Percentiles rank a stretch among this genome's conserved stretches.
These are phyloP conservation scores for Cupressus sempervirens DNA, from an alignment of 75 land plant species.

Conservation along the genomic window DNA sequence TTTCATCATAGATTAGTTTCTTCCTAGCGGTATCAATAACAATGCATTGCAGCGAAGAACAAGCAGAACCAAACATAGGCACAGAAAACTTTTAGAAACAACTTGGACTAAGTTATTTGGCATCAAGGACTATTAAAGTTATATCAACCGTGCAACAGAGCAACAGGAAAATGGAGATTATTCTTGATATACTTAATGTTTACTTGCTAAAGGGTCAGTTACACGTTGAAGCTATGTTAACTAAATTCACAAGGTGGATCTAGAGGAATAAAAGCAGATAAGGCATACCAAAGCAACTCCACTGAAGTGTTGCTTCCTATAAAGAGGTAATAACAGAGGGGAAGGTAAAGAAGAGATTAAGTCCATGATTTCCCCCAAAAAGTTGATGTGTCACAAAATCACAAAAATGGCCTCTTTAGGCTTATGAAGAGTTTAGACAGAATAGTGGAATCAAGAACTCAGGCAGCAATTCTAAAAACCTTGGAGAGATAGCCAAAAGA, in stretches of 20 bases:
- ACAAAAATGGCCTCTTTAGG: neutral
- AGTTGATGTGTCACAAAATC: neutral
- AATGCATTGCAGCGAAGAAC: neutral
- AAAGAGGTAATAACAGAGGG: neutral
- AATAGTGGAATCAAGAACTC: neutral
- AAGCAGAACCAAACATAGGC: neutral
- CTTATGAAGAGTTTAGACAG: neutral
- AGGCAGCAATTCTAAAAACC: neutral
- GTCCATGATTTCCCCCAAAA: neutral
- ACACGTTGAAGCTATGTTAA: neutral
- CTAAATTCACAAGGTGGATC: neutral
- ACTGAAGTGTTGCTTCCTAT: neutral
- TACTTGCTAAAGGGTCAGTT: neutral
- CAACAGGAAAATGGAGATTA: neutral
- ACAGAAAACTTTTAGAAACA: constrained; percentile 14
- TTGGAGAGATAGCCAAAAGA: neutral
- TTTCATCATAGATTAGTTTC: too few relatives aligned
- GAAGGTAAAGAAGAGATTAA: neutral
- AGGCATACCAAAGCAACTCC: neutral
- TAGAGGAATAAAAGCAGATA: neutral
- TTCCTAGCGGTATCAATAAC: neutral
- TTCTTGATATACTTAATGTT: neutral
- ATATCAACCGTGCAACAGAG: neutral
- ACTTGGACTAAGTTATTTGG: neutral
- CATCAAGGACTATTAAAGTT: neutral